Conservation (phyloP, 2,329 filamentous ascomycete species). For the Pseudogymnoascus sp. region DNA sequence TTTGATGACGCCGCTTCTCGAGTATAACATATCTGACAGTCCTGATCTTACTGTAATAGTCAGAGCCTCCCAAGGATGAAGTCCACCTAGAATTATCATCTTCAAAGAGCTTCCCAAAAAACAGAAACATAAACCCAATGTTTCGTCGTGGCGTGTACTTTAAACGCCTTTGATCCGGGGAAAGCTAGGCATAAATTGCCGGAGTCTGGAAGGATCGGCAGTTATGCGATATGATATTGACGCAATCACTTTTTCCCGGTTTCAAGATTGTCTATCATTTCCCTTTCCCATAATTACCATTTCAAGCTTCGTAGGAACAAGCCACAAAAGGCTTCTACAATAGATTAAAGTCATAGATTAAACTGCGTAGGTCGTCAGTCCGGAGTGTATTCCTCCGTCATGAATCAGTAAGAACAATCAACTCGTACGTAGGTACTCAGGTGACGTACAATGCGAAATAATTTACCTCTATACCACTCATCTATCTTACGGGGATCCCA, state of each 20-base stretch:
- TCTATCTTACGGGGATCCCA: not conserved
- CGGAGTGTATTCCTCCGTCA: not conserved
- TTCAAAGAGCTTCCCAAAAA: not conserved
- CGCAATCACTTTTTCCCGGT: not conserved
- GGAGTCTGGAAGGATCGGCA: not conserved
- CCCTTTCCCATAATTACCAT: not conserved
- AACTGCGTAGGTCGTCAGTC: not conserved
- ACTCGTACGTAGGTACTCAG: not conserved
- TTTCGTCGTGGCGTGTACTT: not conserved
- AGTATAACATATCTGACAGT: not conserved
- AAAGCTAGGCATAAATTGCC: slow-evolving; percentile 1
- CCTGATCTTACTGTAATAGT: not conserved
- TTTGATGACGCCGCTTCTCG: not conserved
- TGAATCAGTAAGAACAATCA: not conserved
- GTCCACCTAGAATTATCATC: not conserved
- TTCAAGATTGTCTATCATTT: slow-evolving; percentile 2
- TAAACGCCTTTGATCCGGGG: not conserved
- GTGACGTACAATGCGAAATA: not conserved
- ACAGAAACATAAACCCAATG: not conserved
- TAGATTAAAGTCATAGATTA: not conserved
- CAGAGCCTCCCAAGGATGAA: not conserved
- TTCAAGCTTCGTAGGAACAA: not conserved
- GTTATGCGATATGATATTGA: slow-evolving; percentile 5
- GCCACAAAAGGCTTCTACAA: not conserved
- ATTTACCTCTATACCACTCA: not conserved